A percentile compares a stretch with the other conserved stretches of the same genome.
Conservation (phyloP, 805 yeast species). For the Tetrapisispora phaffii region DNA sequence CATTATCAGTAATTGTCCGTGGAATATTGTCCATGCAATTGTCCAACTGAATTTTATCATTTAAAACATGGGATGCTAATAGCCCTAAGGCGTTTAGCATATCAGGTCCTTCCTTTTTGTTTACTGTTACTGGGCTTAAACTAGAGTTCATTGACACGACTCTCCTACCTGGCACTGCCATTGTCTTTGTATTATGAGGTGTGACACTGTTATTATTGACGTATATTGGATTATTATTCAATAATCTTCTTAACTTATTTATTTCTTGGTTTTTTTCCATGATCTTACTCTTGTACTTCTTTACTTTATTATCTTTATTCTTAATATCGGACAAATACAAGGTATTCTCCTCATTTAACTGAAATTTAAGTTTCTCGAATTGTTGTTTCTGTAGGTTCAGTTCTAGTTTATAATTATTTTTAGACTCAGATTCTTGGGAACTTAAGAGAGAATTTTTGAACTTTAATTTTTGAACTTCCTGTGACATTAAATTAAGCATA, state of each 20-base stretch:
- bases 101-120: conserved; percentile 1
- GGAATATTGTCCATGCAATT: conserved; percentile 5
- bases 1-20: background rate
- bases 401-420: conserved; percentile 24
- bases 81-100: conserved; percentile 44
- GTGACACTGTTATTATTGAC: background rate
- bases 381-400: conserved; percentile 27
- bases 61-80: conserved; percentile 44
- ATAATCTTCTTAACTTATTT: conserved; percentile 29
- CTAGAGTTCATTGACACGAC: background rate
- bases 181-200: background rate
- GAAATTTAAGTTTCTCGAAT: conserved; percentile 26
- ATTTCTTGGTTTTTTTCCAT: conserved; percentile 38
- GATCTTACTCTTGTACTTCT: conserved; percentile 37
- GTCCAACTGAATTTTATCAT: conserved; percentile 16
- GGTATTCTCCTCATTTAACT: conserved; percentile 27
- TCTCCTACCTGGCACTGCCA: background rate
- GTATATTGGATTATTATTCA: conserved; percentile 16
- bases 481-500: conserved; percentile 11
- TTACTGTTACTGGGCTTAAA: background rate
- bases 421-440: conserved; percentile 16
- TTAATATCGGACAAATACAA: conserved; percentile 32
- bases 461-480: conserved; percentile 29
- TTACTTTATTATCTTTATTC: conserved; percentile 34
- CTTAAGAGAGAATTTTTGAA: conserved; percentile 33